Conservation (phyloP, 805 yeast species). For the Huiozyma sinensis region DNA sequence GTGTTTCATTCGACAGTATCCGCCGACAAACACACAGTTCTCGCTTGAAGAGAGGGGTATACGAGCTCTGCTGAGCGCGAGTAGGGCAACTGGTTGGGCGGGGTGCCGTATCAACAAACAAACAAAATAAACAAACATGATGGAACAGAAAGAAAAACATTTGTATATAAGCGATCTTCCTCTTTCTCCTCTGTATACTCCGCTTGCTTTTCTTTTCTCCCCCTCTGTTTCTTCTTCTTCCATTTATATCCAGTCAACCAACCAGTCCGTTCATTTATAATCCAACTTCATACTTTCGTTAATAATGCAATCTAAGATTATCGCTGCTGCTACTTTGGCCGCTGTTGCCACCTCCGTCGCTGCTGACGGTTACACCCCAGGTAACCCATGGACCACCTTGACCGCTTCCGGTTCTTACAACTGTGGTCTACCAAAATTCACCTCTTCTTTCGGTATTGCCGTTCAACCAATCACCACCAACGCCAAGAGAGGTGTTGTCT, state of each 20-base stretch:
- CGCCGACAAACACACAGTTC: too few relatives aligned
- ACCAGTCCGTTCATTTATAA: not conserved
- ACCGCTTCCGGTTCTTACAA: constrained; percentile 49
- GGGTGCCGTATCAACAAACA: too few relatives aligned
- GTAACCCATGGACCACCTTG: constrained; percentile 58
- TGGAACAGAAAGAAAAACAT: not conserved
- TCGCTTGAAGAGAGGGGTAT: too few relatives aligned
- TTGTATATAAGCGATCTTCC: not conserved
- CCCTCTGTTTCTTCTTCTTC: not conserved
- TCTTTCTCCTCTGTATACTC: not conserved
- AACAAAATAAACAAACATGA: not conserved
- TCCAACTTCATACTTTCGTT: constrained; percentile 2
- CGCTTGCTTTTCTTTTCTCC: not conserved
- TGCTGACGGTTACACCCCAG: constrained; percentile 49
- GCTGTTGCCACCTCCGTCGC: constrained; percentile 37
- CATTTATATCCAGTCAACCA: not conserved
- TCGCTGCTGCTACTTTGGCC: constrained; percentile 15
- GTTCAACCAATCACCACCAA: constrained; percentile 30
- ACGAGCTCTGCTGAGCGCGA: too few relatives aligned
- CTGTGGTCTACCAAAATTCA: constrained; percentile 47
- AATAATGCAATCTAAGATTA: constrained; percentile 16
- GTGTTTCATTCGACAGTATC: too few relatives aligned
- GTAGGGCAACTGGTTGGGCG: too few relatives aligned
- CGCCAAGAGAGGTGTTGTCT: constrained; percentile 32
- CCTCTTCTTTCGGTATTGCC: constrained; percentile 56